Percentiles rank a stretch among this genome's conserved stretches.
Evolutionary conservation across 2,329 filamentous ascomycete species (phyloP).

Genomic region (Beauveria sp.): DNA sequence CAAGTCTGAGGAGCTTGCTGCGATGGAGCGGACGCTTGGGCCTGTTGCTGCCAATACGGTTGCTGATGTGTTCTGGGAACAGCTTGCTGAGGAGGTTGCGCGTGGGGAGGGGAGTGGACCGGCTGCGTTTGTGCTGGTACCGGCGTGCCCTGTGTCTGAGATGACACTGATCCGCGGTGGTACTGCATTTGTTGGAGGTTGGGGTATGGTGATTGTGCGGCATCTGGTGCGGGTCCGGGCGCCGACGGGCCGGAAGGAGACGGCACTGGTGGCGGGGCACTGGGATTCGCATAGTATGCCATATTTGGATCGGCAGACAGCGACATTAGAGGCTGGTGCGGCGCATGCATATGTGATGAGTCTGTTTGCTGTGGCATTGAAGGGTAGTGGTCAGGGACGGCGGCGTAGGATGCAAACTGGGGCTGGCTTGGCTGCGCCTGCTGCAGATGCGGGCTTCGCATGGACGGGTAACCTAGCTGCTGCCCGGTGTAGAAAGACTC

Average conservation of each 20-base stretch:
- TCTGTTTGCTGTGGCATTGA: slow-evolving; percentile 32
- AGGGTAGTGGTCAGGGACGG: slow-evolving; percentile 37
- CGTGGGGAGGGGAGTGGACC: slow-evolving; percentile 24
- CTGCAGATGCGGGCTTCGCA: slow-evolving; percentile 32
- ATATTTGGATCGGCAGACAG: slow-evolving; percentile 42
- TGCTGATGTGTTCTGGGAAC: slow-evolving; percentile 23
- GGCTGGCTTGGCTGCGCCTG: slow-evolving; percentile 30
- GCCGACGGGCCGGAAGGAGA: slow-evolving; percentile 30
- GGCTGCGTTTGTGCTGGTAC: slow-evolving; percentile 21
- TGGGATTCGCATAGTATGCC: slow-evolving; percentile 48
- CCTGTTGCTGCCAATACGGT: slow-evolving; percentile 21
- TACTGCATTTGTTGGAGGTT: slow-evolving; percentile 42
- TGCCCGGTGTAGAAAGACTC: slow-evolving; percentile 80
- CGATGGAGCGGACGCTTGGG: slow-evolving; percentile 14
- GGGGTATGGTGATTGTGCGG: slow-evolving; percentile 43
- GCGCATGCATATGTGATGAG: slow-evolving; percentile 19
- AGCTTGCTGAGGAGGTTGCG: slow-evolving; percentile 22
- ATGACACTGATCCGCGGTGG: slow-evolving; percentile 34
- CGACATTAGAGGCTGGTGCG: slow-evolving; percentile 22
- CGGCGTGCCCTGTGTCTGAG: slow-evolving; percentile 25
- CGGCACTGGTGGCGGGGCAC: slow-evolving; percentile 22
- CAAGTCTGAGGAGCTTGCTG: slow-evolving; percentile 27
- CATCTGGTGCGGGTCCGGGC: slow-evolving; percentile 33
- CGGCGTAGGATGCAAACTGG: slow-evolving; percentile 37
- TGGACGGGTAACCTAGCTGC: slow-evolving; percentile 45